phyloP scores from a whole-genome alignment of 495 filamentous ascomycete species.

The Cercophora scortea region DNA sequence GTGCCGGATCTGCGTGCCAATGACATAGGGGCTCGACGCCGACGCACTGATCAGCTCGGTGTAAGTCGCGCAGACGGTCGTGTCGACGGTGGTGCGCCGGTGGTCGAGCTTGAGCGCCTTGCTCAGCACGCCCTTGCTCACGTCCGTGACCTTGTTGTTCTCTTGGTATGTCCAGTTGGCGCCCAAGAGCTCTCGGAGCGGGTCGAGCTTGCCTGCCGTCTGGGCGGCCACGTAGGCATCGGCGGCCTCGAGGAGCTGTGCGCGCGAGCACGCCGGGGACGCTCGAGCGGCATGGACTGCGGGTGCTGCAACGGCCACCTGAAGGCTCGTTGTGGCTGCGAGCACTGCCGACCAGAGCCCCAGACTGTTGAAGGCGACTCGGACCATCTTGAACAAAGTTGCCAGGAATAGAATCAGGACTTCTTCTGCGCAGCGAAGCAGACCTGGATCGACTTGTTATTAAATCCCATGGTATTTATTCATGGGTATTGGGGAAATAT shows the following conservation, averaged over 20 bases:
- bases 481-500: background rate
- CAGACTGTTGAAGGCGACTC: too few relatives aligned
- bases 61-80: conserved; percentile 26
- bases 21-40: conserved; percentile 26
- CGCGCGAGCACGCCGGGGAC: conserved; percentile 6
- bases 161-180: conserved; percentile 13
- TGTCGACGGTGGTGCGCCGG: conserved; percentile 23
- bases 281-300: too few relatives aligned
- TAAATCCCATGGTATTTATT: too few relatives aligned
- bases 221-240: conserved; percentile 36
- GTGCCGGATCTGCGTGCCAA: conserved; percentile 35
- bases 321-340: too few relatives aligned
- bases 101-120: conserved; percentile 22
- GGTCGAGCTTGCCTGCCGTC: conserved; percentile 20
- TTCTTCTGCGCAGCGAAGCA: too few relatives aligned
- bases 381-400: too few relatives aligned
- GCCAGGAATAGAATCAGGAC: too few relatives aligned
- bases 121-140: conserved; percentile 20
- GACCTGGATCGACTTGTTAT: too few relatives aligned
- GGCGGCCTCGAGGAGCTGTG: conserved; percentile 25
- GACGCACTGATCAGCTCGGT: conserved; percentile 30
- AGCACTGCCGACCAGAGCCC: too few relatives aligned
- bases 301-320: too few relatives aligned
- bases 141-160: conserved; percentile 22
- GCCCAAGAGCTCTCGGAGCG: conserved; percentile 6